Evolutionary conservation across 2,329 filamentous ascomycete species (phyloP), one percentile per base, ranked within the genome.

Genomic region (Cladosporium halotolerans): DNA sequence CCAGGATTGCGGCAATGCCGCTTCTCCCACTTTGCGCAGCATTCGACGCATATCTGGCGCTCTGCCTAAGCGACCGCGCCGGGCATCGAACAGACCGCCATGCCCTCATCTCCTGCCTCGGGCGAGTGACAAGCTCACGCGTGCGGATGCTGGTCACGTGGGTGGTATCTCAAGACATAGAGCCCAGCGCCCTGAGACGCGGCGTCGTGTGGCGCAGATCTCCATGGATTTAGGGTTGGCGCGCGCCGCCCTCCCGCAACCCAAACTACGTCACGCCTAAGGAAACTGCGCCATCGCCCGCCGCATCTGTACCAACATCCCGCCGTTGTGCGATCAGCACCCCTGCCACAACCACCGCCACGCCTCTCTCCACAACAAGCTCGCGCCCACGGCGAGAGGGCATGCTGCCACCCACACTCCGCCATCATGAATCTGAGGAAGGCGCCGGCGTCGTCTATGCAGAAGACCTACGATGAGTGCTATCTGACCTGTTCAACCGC

Each of bases 381-480:
- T 28, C 23, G 23, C 23, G 23, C 7, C 23, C 5, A 28, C 23
- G 23, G 23, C 23, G 23, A 28, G 34, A 31, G 46, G 46, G 16
- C 28, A 39, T 49, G 46, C 23, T 32, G 16, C 14, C 38, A 44
- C 33, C 10, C 14, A 44, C 19, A 42, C 7, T 28, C 6, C 13
- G 40, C 39, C 39, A 51, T 28, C 38, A 54, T 54, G 52, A 54
- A 54, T 49, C 28, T 49, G 11, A 76, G 77, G 66, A 75, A 75
- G 69, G 83, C 83, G 67, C 76, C 78, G 58, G 79, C 84, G 67
- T 83, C 86, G 71, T 83, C 84, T 58, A 83, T 96, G 70, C 92
- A 97, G 75, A 96, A 96, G 80, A 95, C 90, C 53, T 97, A 97
- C 74, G 92, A 97, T 75, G 90, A 97, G 71, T 91, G 88, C 71